A percentile compares a stretch with the other conserved stretches of the same genome.
Conservation (phyloP, 495 filamentous ascomycete species). For the Trichoderma asperelloides region DNA sequence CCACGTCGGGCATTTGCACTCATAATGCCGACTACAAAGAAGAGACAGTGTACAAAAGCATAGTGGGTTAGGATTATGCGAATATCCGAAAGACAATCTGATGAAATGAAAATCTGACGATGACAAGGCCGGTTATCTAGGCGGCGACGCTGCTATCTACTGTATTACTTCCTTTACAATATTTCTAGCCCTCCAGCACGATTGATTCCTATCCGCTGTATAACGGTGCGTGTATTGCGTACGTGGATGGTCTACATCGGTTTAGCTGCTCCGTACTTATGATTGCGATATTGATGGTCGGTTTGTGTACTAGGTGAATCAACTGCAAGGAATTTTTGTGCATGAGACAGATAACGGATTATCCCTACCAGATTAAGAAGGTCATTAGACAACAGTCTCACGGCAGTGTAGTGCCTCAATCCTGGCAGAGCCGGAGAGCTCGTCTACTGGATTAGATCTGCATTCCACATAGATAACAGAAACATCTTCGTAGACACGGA, state of each 20-base stretch:
- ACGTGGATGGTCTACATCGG: background rate
- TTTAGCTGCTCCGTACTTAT: background rate
- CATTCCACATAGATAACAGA: no score
- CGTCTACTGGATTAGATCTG: no score
- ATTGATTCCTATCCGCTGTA: no score
- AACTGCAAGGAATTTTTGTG: slow-evolving; percentile 1
- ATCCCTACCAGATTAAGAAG: background rate
- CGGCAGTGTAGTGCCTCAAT: background rate
- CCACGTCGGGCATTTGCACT: background rate
- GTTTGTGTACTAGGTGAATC: background rate
- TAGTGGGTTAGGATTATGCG: background rate
- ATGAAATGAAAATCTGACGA: no score
- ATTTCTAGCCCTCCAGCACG: no score
- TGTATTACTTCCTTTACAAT: no score
- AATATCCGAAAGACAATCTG: no score
- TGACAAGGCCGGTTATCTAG: no score
- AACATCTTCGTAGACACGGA: no score
- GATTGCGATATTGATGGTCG: background rate
- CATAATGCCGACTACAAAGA: background rate
- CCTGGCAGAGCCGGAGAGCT: background rate
- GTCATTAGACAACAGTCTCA: background rate
- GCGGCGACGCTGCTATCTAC: no score
- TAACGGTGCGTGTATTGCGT: background rate
- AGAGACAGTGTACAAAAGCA: background rate
- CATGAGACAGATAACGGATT: background rate